A percentile compares a stretch with the other conserved stretches of the same genome.
Conservation (phyloP, 352 stramenopile genomes). For the Globisporangium splendens region DNA sequence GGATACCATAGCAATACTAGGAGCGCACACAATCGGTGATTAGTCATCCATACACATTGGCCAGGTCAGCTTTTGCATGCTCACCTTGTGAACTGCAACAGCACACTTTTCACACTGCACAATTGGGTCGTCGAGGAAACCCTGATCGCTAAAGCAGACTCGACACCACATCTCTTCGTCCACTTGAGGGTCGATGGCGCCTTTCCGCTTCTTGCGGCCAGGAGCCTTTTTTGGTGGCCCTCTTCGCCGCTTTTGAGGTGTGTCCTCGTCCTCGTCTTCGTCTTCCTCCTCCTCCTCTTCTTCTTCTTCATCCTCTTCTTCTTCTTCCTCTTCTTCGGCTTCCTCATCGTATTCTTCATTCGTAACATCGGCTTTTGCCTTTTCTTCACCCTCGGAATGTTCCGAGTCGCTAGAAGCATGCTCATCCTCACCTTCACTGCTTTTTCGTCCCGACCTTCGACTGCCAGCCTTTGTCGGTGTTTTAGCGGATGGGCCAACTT, state of each 20-base stretch:
- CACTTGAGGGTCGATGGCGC: conserved; percentile 48
- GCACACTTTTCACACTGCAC: conserved; percentile 85
- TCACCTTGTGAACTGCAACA: conserved; percentile 83
- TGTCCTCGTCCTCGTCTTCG: conserved; percentile 33
- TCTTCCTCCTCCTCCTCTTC: conserved; percentile 39
- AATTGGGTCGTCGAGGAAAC: conserved; percentile 84
- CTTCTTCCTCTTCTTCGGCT: conserved; percentile 28
- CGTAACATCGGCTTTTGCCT: too few species aligned
- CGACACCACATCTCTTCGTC: conserved; percentile 88
- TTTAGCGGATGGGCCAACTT: conserved; percentile 7
- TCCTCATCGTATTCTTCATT: conserved; percentile 24
- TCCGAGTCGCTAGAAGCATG: conserved; percentile 28
- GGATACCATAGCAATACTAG: conserved; percentile 87
- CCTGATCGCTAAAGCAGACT: conserved; percentile 86
- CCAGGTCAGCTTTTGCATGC: neutral
- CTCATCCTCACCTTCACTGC: conserved; percentile 22
- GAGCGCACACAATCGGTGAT: too few species aligned
- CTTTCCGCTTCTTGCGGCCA: conserved; percentile 31
- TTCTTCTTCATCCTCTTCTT: conserved; percentile 49
- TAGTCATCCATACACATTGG: neutral
- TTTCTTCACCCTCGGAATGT: conserved; percentile 23
- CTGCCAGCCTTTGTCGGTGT: conserved; percentile 16
- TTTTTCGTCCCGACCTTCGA: too few species aligned
- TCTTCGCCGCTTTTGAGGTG: conserved; percentile 17
- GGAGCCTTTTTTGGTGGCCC: conserved; percentile 19